Conservation (phyloP, 2,329 filamentous ascomycete species). For the Clonostachys rosea region DNA sequence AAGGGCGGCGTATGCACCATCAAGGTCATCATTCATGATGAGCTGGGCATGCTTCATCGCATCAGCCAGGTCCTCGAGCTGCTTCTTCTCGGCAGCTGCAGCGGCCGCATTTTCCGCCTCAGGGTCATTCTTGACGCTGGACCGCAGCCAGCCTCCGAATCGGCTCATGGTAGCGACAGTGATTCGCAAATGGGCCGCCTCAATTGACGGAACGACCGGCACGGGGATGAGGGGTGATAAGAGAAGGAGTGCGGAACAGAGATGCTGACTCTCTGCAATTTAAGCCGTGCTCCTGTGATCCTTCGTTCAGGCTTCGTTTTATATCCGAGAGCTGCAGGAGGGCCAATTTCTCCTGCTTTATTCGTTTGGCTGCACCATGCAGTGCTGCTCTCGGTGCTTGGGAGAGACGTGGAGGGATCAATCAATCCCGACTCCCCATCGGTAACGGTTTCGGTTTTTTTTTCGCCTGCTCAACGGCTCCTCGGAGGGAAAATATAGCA, state of each 20-base stretch:
- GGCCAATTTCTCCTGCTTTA: too few relatives aligned
- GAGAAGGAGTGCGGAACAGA: background rate
- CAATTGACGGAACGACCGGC: background rate
- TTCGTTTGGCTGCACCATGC: too few relatives aligned
- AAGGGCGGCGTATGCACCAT: conserved; percentile 71
- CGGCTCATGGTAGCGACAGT: conserved; percentile 33
- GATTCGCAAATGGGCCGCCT: too few relatives aligned
- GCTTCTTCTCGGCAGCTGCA: conserved; percentile 26
- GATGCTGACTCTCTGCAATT: too few relatives aligned
- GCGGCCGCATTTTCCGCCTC: conserved; percentile 15
- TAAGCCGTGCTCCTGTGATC: too few relatives aligned
- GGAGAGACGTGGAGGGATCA: background rate
- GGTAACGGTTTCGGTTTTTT: too few relatives aligned
- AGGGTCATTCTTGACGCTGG: conserved; percentile 25
- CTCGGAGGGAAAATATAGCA: too few relatives aligned
- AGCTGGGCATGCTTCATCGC: conserved; percentile 62
- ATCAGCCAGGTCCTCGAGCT: conserved; percentile 51
- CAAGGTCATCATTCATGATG: conserved; percentile 88
- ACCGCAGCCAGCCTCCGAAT: conserved; percentile 47
- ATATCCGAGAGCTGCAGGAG: too few relatives aligned
- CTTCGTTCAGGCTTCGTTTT: too few relatives aligned
- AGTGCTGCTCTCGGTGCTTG: background rate
- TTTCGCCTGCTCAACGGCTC: too few relatives aligned
- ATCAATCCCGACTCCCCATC: too few relatives aligned
- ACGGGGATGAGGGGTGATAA: background rate